Evolutionary conservation across 1,284 basidiomycete genomes (phyloP).

Genomic region (Microbotryum silenes-acaulis): DNA sequence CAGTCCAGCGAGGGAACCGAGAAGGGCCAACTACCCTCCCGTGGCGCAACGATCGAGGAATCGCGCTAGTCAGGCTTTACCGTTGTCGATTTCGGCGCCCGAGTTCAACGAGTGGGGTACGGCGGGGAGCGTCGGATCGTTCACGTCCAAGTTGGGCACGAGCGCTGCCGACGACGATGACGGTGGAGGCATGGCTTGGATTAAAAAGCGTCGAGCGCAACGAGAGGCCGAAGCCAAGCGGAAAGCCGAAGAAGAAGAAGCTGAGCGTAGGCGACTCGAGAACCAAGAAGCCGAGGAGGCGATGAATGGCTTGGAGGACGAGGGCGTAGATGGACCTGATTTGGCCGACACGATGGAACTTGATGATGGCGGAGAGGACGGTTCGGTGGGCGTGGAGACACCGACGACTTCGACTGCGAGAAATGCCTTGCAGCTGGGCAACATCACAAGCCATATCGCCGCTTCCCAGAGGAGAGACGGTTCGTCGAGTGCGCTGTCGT

Average conservation of each 20-base stretch:
- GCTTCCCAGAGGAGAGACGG: no score
- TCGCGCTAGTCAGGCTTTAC: not conserved
- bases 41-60: conserved; percentile 23
- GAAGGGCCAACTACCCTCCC: conserved; percentile 21
- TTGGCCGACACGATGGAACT: not conserved
- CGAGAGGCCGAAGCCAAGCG: conserved; percentile 22
- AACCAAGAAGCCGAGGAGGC: conserved; percentile 3
- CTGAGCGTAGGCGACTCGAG: not conserved
- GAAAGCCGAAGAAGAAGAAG: conserved; percentile 12
- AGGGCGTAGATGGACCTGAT: not conserved
- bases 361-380: conserved; percentile 5
- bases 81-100: conserved; percentile 4
- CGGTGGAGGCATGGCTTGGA: conserved; percentile 34
- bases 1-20: not conserved
- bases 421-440: not conserved
- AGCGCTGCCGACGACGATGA: conserved; percentile 30
- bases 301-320: conserved; percentile 1
- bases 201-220: conserved; percentile 29
- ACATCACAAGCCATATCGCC: no score
- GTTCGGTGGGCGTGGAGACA: not conserved
- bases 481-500: no score
- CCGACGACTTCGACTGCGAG: conserved; percentile 4
- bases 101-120: conserved; percentile 21
- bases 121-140: not conserved
- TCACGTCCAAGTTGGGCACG: not conserved